Percentiles rank a stretch among this genome's conserved stretches.
These are phyloP conservation scores for Naumovozyma castellii DNA, from an alignment of 805 yeast genomes.

Conservation along the genomic window DNA sequence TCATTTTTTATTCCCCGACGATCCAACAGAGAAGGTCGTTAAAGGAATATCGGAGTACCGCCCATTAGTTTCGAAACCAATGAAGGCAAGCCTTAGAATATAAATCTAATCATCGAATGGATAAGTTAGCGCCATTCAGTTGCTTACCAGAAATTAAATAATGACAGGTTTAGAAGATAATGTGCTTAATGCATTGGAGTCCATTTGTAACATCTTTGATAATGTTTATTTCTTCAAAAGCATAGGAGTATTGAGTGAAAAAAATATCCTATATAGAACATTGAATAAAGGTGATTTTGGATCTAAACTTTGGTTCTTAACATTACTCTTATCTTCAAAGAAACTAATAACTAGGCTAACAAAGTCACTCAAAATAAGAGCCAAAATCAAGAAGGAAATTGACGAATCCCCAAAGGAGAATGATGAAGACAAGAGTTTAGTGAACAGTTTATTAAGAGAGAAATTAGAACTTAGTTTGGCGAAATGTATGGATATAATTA, in stretches of 20 bases:
- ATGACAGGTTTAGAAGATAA: conserved; percentile 10
- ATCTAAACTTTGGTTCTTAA: conserved; percentile 24
- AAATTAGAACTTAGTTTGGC: conserved; percentile 10
- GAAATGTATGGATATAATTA: conserved; percentile 10
- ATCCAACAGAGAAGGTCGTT: too few relatives aligned
- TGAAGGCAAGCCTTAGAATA: too few relatives aligned
- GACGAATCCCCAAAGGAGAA: neutral
- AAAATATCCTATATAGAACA: conserved; percentile 16
- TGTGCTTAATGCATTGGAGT: conserved; percentile 15
- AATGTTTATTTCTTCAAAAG: conserved; percentile 21
- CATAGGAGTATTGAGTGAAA: conserved; percentile 21
- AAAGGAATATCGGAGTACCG: too few relatives aligned
- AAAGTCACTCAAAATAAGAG: conserved; percentile 7
- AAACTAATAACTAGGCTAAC: conserved; percentile 10
- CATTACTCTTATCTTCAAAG: conserved; percentile 18
- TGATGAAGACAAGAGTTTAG: conserved; percentile 3
- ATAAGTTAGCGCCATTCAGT: too few relatives aligned
- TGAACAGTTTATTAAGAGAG: conserved; percentile 13
- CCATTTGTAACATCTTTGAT: conserved; percentile 21
- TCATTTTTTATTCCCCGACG: too few relatives aligned
- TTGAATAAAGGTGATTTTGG: conserved; percentile 23
- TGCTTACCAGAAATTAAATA: too few relatives aligned
- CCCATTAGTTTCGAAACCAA: too few relatives aligned
- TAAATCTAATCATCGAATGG: too few relatives aligned
- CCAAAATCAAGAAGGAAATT: conserved; percentile 11